Conservation (phyloP, 306 rosid genomes). For the Abrus pulchellus region DNA sequence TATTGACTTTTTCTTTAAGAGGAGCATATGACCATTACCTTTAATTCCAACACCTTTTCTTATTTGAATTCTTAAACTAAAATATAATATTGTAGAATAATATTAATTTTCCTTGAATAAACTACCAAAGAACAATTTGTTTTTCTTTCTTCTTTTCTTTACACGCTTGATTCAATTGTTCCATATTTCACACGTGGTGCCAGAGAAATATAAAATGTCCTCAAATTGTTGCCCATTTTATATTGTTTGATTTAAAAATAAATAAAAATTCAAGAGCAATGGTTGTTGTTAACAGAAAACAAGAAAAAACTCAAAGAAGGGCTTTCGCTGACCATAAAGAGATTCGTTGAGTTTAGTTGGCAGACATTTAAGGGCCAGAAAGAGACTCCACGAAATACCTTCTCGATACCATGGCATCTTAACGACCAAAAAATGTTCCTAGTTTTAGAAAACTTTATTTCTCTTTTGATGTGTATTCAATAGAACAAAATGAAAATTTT, state of each 20-base stretch:
- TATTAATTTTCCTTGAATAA: neutral
- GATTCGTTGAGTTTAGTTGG: slow-evolving; percentile 40
- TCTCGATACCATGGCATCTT: neutral
- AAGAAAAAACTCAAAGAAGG: slow-evolving; percentile 7
- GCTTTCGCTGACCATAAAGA: slow-evolving; percentile 18
- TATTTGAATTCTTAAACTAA: neutral
- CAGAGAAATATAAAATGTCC: neutral
- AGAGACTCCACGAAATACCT: slow-evolving; percentile 21
- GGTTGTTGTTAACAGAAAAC: neutral
- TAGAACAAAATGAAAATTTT: too few relatives aligned
- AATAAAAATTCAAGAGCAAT: neutral
- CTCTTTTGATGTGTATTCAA: too few relatives aligned
- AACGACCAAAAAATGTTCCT: neutral
- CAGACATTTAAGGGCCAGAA: slow-evolving; percentile 22
- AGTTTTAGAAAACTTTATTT: neutral
- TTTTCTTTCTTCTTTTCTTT: neutral
- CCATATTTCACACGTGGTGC: neutral
- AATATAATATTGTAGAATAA: neutral
- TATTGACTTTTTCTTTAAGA: slow-evolving; percentile 1
- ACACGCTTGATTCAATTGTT: neutral
- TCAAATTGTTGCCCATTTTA: neutral
- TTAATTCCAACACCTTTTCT: neutral
- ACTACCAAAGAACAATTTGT: neutral
- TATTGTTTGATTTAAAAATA: neutral
- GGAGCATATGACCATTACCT: neutral